Base-by-base conservation (phyloP, 495 filamentous ascomycete genomes). In the Aspergillus homomorphus region DNA sequence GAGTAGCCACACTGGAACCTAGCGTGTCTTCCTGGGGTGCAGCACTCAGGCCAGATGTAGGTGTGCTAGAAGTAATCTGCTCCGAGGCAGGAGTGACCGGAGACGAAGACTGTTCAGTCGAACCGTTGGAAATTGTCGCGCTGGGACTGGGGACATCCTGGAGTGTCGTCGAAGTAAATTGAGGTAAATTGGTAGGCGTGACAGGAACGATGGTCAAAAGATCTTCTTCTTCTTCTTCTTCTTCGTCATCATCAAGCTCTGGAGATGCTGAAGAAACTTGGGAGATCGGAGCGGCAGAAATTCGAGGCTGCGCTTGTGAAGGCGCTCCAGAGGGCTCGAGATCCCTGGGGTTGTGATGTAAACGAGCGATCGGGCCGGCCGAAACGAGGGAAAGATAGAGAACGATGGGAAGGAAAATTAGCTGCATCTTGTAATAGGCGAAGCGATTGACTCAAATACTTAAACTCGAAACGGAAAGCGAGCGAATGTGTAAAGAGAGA, bases 351-450 rank as follows among this genome's bases (percentile, higher is more conserved):
- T 28, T 26, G 1, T 51, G 26, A 49, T 45, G 46, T 33, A 61
- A 57, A 51, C 56, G 68, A 61, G 63, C 55, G 53, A 77, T 74
- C 63, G 72, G 74, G 56, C 74, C 73, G 58, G 74, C 74, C 68
- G 67, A 72, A n/a, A 45, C 65, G 73, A 26, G 49, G 49, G 23
- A 61, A 46, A 41, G 66, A 22, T 62, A 54, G 14, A 73, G 41
- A 4, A 63, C 43, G 51, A 60, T 14, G 33, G 62, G 50, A 16
- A 59, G 51, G 23, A 53, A 58, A 28, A 49, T 18, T 44, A 71
- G 33, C 45, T 62, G 46, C 73, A 77, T 77, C 18, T 44, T 65
- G 22, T 52, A 19, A 24, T 42, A 45, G 0, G 42, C 16, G 20
- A 41, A n/a, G 45, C 57, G 45, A 43, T 51, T 21, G 53, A 51